Percentiles rank a stretch among this genome's conserved stretches.
These are phyloP conservation scores for Dactylellina haptotyla DNA, from an alignment of 2,329 filamentous ascomycete genomes.

Conservation along the genomic window DNA sequence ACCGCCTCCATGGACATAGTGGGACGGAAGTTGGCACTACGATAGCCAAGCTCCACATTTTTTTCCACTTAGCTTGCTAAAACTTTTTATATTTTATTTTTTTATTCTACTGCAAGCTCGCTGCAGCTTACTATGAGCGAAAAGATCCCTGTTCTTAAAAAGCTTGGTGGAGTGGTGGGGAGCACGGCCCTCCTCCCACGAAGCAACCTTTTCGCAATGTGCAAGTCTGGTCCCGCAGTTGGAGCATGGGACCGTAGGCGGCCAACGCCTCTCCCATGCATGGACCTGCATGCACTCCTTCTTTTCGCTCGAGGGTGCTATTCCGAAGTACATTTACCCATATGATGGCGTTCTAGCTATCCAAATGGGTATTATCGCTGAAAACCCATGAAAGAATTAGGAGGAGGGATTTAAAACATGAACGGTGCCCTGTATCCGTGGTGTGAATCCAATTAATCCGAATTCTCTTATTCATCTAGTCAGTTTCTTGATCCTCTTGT, in stretches of 20 bases:
- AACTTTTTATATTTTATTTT: no score
- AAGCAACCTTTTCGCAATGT: not conserved
- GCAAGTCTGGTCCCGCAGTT: constrained; percentile 5
- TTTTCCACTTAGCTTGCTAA: no score
- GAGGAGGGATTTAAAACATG: constrained; percentile 52
- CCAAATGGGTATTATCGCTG: constrained; percentile 18
- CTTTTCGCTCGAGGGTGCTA: constrained; percentile 29
- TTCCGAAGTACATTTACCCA: constrained; percentile 53
- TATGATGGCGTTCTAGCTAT: constrained; percentile 37
- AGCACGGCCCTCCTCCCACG: constrained; percentile 4
- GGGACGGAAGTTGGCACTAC: no score
- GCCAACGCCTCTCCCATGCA: constrained; percentile 43
- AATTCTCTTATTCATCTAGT: constrained; percentile 5
- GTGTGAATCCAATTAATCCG: constrained; percentile 45
- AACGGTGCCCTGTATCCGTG: constrained; percentile 25
- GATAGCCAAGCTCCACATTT: no score
- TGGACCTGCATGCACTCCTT: constrained; percentile 35
- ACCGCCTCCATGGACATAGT: no score
- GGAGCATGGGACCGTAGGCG: constrained; percentile 37
- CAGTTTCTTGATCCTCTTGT: not conserved
- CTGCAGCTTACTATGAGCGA: not conserved
- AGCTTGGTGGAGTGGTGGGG: not conserved
- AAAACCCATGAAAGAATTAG: constrained; percentile 10
- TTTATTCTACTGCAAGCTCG: not conserved
- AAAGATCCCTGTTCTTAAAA: not conserved